Percentiles rank a stretch among this genome's conserved stretches.
Conservation (phyloP, 345 rosid species). For the Gossypium raimondii region DNA sequence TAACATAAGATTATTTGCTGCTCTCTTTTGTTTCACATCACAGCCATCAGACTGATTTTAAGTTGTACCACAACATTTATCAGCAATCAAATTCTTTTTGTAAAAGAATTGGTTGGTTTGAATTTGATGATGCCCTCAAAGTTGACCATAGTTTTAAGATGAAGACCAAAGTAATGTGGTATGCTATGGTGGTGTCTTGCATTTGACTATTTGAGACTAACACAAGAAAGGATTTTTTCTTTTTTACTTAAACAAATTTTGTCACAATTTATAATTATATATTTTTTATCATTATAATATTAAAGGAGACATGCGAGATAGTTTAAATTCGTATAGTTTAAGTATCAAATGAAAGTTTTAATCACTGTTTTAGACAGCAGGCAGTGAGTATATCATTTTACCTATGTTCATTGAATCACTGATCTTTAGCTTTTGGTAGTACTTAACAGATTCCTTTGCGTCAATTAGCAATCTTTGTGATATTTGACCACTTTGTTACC, state of each 20-base stretch:
- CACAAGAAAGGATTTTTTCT: no score
- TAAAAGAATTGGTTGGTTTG: not conserved
- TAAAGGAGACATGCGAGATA: no score
- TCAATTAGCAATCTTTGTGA: not conserved
- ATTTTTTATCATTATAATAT: no score
- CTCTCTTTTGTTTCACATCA: not conserved
- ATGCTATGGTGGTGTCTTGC: not conserved
- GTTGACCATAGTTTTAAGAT: not conserved
- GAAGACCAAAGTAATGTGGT: not conserved
- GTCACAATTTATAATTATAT: no score
- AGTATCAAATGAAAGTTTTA: no score
- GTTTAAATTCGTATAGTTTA: no score
- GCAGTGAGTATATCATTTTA: no score
- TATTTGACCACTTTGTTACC: constrained; percentile 8
- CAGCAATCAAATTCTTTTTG: not conserved
- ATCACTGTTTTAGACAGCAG: no score
- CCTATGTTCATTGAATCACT: not conserved
- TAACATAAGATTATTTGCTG: not conserved
- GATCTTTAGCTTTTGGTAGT: not conserved
- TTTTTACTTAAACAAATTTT: no score
- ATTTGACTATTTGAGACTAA: no score
- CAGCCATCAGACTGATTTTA: no score
- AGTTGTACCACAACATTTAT: not conserved
- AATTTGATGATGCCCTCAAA: not conserved
- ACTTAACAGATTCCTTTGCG: not conserved